These are phyloP conservation scores for Eucalyptus viminalis DNA, from an alignment of 345 rosid genomes.

Conservation along the genomic window DNA sequence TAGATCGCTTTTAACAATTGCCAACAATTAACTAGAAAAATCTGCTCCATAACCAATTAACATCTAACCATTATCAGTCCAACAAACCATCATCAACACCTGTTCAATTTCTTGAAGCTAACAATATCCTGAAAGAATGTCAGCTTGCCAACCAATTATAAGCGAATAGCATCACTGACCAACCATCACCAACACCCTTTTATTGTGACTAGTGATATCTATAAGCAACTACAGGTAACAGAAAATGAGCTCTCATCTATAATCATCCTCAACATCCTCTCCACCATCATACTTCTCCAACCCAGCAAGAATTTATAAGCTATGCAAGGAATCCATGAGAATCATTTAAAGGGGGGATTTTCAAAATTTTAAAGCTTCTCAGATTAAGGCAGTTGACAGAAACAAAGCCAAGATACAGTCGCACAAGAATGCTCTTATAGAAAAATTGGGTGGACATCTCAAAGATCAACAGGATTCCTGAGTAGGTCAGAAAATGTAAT, in stretches of 20 bases:
- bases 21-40: neutral
- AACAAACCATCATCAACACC: neutral
- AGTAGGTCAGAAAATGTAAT: neutral
- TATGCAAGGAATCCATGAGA: neutral
- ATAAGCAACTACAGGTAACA: neutral
- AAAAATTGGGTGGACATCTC: neutral
- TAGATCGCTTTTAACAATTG: neutral
- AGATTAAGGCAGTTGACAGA: neutral
- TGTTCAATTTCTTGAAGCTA: neutral
- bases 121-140: neutral
- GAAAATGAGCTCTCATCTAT: neutral
- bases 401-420: neutral
- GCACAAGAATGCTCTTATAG: neutral
- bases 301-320: neutral
- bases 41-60: neutral
- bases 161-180: neutral
- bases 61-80: neutral
- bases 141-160: neutral
- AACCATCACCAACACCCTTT: neutral
- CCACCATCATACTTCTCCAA: neutral
- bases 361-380: neutral
- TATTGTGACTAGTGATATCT: neutral
- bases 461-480: neutral
- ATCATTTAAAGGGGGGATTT: neutral
- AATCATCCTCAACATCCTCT: neutral